Percentiles rank a stretch among this genome's conserved stretches.
phyloP scores from a whole-genome alignment of 75 land plant genomes.

The Picea sitchensis region DNA sequence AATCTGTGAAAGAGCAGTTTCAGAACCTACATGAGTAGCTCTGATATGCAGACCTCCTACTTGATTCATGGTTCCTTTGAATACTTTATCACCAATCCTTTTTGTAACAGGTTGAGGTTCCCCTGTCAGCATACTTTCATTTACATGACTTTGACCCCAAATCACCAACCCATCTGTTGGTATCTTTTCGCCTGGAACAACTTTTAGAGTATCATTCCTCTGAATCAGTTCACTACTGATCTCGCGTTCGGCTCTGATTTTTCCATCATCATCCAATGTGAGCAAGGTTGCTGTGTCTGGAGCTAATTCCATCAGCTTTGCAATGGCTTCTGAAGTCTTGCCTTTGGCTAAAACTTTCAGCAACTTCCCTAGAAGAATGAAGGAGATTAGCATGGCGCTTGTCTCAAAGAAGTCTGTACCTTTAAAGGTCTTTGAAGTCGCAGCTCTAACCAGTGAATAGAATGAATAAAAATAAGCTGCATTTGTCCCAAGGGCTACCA shows the following conservation, averaged over 20 bases:
- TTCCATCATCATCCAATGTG: constrained; percentile 19
- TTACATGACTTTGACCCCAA: constrained; percentile 32
- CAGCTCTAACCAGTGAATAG: constrained; percentile 39
- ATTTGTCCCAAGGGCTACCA: constrained; percentile 67
- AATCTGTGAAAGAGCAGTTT: constrained; percentile 36
- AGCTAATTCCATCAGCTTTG: constrained; percentile 32
- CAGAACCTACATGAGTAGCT: constrained; percentile 31
- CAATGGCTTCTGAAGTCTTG: constrained; percentile 46
- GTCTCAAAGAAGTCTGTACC: constrained; percentile 65
- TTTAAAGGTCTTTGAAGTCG: constrained; percentile 34
- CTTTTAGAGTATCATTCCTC: constrained; percentile 24
- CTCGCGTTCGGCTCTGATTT: constrained; percentile 14
- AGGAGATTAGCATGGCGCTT: constrained; percentile 68
- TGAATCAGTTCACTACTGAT: constrained; percentile 38
- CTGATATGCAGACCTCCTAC: constrained; percentile 18
- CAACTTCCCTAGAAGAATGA: constrained; percentile 66
- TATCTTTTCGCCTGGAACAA: constrained; percentile 21
- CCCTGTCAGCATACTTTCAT: constrained; percentile 45
- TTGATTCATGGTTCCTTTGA: constrained; percentile 30
- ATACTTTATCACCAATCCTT: constrained; percentile 23
- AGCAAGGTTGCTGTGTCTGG: constrained; percentile 30
- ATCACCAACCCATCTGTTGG: constrained; percentile 35
- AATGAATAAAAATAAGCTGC: constrained; percentile 76
- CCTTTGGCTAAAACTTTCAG: constrained; percentile 66
- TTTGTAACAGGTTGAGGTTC: constrained; percentile 31